Evolutionary conservation across 306 rosid species (phyloP), one percentile per base, ranked within the genome.

Genomic region (Malus domestica): DNA sequence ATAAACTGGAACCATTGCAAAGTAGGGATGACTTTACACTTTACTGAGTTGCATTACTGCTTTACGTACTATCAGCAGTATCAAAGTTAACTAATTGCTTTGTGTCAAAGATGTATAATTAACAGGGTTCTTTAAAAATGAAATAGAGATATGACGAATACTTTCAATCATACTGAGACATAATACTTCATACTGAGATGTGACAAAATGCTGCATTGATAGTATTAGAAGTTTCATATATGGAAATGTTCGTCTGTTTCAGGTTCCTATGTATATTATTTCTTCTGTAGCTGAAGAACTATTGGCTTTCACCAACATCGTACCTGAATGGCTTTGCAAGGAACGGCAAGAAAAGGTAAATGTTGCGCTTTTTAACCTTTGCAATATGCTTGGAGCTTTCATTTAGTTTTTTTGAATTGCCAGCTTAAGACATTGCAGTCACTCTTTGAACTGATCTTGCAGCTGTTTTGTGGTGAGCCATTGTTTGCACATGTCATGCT

Each of bases 251-350:
- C 11, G 27, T 33, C 25, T 49, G 70, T 76, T 87, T 76, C 79
- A 93, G 98, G 93, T 93, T 77, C 97, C 98, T 46, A 80, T 94
- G 80, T 94, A 85, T 84, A 81, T 93, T 23, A 85, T 93, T 73
- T 93, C 97, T 71, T 93, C 91, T 23, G 85, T 88, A 64, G 91
- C 93, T n/a, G 90, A 93, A 85, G 93, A 91, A 73, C 83, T 93
- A 78, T 81, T 93, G 78, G 87, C 93, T 70, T 86, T 84, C 73
- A 87, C 88, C 72, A 88, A 90, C 82, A 75, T 85, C 74, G 86
- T 91, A 75, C 96, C 98, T 23, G 98, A 93, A 76, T 93, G 96
- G 98, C 86, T 93, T 77, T 86, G 90, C 81, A 86, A 84, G 77
- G 83, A 86, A 70, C 80, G 93, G 76, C 97, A 88, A 85, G 91